Evolutionary conservation across 257 asterid genomes (phyloP), one percentile per base, ranked within the genome.

Genomic region (Gentiana straminea): DNA sequence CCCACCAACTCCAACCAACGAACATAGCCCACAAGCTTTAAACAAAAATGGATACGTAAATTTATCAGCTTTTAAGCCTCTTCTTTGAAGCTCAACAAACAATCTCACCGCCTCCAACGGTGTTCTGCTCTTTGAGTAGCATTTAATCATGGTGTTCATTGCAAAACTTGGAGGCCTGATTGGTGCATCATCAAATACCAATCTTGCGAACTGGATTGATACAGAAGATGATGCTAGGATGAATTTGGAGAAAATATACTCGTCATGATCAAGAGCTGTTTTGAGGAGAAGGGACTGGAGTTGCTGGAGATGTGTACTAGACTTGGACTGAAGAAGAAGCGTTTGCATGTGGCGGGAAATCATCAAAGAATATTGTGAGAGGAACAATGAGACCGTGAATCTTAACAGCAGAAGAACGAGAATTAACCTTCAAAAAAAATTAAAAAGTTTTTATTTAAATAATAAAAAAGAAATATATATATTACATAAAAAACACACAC

Each of bases 1-100:
- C 32, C 81, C 88, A 55, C 88, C 88, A 13, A 54, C 67, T 56
- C 74, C 77, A 35, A 79, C 58, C 86, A 73, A 59, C 52, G 69
- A 81, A 45, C 90, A 79, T 43, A 75, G 78, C 55, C 95, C 83
- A 52, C 84, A 81, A 47, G 84, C 75, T 79, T 83, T 83, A 57
- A 84, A 61, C 37, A 86, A 88, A 59, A 74, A 68, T 46, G 86
- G 88, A 68, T 69, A 81, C 0, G 83, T 79, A 62, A 73, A 86
- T 1, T 65, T 77, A 46, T 86, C 84, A 0, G 80, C 78, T 52
- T 56, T 73, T 38, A 71, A 63, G 39, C 65, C 75, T 49, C 48
- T 35, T 41, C 70, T 44, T 35, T 45, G 69, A 67, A 70, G 77
- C 38, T 69, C 51, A 10, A 51, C 34, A 63, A 77, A 79, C 56